A percentile compares a stretch with the other conserved stretches of the same genome.
phyloP scores from a whole-genome alignment of 495 filamentous ascomycete species.

The Filosporella fistucella region DNA sequence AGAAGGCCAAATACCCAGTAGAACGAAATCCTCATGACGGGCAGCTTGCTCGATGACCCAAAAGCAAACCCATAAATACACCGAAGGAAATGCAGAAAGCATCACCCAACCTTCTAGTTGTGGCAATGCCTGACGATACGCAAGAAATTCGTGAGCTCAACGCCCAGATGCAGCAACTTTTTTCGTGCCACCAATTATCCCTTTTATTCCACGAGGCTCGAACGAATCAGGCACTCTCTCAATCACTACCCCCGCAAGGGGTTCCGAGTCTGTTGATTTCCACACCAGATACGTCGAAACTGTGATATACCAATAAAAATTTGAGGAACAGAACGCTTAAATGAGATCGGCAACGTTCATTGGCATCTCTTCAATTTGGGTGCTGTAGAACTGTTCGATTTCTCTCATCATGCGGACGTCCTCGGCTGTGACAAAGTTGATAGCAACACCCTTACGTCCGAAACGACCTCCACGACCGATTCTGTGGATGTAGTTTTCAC shows the following conservation, averaged over 20 bases:
- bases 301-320: constrained; percentile 25
- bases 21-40: constrained; percentile 15
- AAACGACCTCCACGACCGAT: constrained; percentile 99
- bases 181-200: constrained; percentile 22
- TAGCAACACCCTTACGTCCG: constrained; percentile 98
- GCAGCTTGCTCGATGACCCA: constrained; percentile 17
- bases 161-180: constrained; percentile 25
- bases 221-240: constrained; percentile 27
- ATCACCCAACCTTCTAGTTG: constrained; percentile 23
- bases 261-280: constrained; percentile 13
- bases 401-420: constrained; percentile 99
- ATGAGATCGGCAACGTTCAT: constrained; percentile 78
- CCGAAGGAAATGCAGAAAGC: constrained; percentile 20
- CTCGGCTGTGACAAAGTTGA: constrained; percentile 99
- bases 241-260: constrained; percentile 24
- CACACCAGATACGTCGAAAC: constrained; percentile 14
- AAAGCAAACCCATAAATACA: constrained; percentile 23
- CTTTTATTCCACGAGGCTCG: constrained; percentile 21
- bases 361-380: constrained; percentile 83
- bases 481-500: constrained; percentile 99
- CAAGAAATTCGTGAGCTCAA: constrained; percentile 19
- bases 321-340: constrained; percentile 23
- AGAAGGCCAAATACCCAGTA: constrained; percentile 8
- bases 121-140: constrained; percentile 19
- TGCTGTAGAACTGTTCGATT: constrained; percentile 81